Base-by-base conservation (phyloP, 2,329 filamentous ascomycete species). In the Myriosclerotinia duriaeana region DNA sequence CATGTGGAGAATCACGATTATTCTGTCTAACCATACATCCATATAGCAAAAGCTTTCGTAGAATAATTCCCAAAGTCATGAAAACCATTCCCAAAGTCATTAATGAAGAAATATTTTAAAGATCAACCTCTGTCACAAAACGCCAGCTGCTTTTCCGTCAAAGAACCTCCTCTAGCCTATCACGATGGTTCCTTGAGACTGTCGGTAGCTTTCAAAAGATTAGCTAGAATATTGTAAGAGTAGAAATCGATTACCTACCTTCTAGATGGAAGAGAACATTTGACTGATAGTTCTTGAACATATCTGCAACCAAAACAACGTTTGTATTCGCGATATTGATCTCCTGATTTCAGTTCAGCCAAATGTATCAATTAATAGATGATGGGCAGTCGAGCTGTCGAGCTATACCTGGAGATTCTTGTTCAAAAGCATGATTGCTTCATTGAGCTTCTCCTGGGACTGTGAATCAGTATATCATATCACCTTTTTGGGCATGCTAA, bases 211-310 rank as follows among this genome's bases (percentile, higher is more conserved):
- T 71, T 38, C 68, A 62, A 34, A 50, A 26, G 1, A 48, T 74
- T 69, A 77, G 69, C 46, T 68, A 34, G 36, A 44, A 55, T 71
- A 56, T 66, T 65, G 53, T 42, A 64, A 64, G 20, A 44, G 50
- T 15, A 26, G 5, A 20, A 30, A 4, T 17, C 11, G 5, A 22
- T n/a, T 26, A 26, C 3, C 3, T 82, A 96, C 95, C 95, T 87
- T 98, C 95, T 7, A 99, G 84, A 74, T 99, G 95, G 78, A 99
- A 98, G 7, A 98, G 81, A 17, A 98, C 94, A 74, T 98, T 99
- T 14, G 93, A 97, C 78, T 97, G 93, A 78, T 99, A 99, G 80
- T 98, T 99, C 82, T 98, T 97, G 83, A 98, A 99, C 95, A 99
- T 99, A 77, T 98, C 94, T 0, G 94, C 93, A 6, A 98, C 95